Base-by-base conservation (phyloP, 306 rosid species). In the Rubus parviflorus region DNA sequence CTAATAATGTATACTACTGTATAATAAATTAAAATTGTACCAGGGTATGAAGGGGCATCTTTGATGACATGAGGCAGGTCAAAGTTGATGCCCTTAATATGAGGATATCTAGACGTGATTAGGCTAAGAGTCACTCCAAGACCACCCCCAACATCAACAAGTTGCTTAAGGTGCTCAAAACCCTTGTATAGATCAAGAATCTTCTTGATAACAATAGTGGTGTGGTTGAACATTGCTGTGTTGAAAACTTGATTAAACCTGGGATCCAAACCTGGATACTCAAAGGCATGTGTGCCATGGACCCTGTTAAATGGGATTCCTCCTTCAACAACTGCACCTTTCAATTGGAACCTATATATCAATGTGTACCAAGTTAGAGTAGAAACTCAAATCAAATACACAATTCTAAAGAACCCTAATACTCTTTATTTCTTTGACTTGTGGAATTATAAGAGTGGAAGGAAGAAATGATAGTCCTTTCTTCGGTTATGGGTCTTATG, bases 61-160 rank as follows among this genome's bases (percentile, higher is more conserved):
- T 70, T 3, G 35, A 87, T 38, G 61, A 88, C 96, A 75, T 76
- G 93, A 73, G 90, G 81, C 70, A 83, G 52, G 60, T 83, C 85
- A 5, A 76, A 86, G 22, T 86, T 83, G 62, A 80, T 71, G 60
- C 88, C 90, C 68, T 87, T 72, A 2, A 89, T 80, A 40, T 81
- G 79, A 60, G 87, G 87, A 78, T 89, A 83, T 64, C 75, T 83
- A 22, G 93, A 82, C 52, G 87, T 87, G 73, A 92, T 88, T 46
- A 83, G 12, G 58, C 63, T 84, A 20, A 88, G 82, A 20, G 61
- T 81, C 8, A 77, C 75, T 46, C 92, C 96, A 14, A 88, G 70
- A 38, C 92, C 90, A 41, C 91, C 91, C 22, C 96, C 92, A 72
- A 90, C 88, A 76, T 91, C 94, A 38, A 89, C 91, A 8, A 89